A percentile compares a stretch with the other conserved stretches of the same genome.
Conservation (phyloP, 139 green algal genomes). For the Tetradesmus lagerheimii region DNA sequence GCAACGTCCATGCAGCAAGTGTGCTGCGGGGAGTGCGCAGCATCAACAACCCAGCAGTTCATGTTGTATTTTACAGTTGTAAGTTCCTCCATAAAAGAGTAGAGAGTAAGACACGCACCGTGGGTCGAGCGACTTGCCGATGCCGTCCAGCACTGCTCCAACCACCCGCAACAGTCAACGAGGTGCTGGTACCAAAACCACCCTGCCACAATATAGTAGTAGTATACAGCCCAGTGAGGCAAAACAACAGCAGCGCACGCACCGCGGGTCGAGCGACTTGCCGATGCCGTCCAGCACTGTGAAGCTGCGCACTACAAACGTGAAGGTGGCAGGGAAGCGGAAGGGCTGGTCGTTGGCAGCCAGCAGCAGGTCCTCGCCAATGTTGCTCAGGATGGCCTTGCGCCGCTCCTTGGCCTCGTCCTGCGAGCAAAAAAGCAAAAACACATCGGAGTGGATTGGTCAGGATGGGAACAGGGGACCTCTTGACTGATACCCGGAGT, state of each 20-base stretch:
- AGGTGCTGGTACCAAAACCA: too few species aligned
- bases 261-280: constrained; percentile 37
- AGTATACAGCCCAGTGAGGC: too few species aligned
- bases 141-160: constrained; percentile 97
- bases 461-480: not conserved
- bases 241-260: too few species aligned
- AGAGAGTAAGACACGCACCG: not conserved
- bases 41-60: too few species aligned
- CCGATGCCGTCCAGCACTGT: constrained; percentile 98
- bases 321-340: constrained; percentile 98
- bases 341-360: constrained; percentile 95
- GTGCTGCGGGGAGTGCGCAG: too few species aligned
- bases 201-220: too few species aligned
- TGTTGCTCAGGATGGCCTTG: constrained; percentile 91
- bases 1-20: too few species aligned
- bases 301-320: constrained; percentile 94
- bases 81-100: too few species aligned
- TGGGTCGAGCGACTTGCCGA: constrained; percentile 66
- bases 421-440: not conserved
- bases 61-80: too few species aligned
- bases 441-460: not conserved
- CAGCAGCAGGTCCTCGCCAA: constrained; percentile 96
- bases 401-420: constrained; percentile 80
- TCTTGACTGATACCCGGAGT: not conserved
- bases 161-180: too few species aligned